Evolutionary conservation across 768 basidiomycete species (phyloP).

Genomic region (Hypholoma fasciculare): DNA sequence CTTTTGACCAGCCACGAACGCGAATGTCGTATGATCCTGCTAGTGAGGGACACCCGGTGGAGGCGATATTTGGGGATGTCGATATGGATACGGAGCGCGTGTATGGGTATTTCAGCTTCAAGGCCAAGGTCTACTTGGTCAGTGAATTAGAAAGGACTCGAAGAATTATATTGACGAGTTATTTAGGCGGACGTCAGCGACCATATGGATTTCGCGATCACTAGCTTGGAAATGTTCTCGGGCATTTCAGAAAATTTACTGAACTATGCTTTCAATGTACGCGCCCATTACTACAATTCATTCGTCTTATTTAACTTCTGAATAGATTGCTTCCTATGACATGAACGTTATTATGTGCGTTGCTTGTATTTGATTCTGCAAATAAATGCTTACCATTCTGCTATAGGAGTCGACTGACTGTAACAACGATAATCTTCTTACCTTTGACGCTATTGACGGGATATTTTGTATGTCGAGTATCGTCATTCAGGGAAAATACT

Average conservation of each 20-base stretch:
- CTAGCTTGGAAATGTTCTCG: constrained; percentile 67
- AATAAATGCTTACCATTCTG: background rate
- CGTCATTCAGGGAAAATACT: background rate
- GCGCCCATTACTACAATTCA: constrained; percentile 12
- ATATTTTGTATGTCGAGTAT: constrained; percentile 55
- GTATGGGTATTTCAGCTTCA: constrained; percentile 61
- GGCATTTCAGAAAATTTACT: constrained; percentile 67
- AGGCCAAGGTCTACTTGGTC: constrained; percentile 65
- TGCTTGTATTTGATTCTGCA: background rate
- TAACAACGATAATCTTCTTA: constrained; percentile 69
- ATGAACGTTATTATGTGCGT: constrained; percentile 67
- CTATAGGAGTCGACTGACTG: constrained; percentile 60
- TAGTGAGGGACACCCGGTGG: background rate
- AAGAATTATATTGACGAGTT: background rate
- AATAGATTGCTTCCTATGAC: constrained; percentile 62
- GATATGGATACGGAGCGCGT: constrained; percentile 6
- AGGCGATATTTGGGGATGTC: background rate
- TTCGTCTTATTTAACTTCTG: background rate
- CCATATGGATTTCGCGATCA: constrained; percentile 68
- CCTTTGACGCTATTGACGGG: constrained; percentile 72
- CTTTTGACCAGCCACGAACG: background rate
- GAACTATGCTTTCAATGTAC: constrained; percentile 70
- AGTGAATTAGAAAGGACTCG: constrained; percentile 17
- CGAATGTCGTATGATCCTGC: background rate
- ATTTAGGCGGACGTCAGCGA: constrained; percentile 69